Conservation (phyloP, 2,329 filamentous ascomycete genomes). For the Colletotrichum sp. region DNA sequence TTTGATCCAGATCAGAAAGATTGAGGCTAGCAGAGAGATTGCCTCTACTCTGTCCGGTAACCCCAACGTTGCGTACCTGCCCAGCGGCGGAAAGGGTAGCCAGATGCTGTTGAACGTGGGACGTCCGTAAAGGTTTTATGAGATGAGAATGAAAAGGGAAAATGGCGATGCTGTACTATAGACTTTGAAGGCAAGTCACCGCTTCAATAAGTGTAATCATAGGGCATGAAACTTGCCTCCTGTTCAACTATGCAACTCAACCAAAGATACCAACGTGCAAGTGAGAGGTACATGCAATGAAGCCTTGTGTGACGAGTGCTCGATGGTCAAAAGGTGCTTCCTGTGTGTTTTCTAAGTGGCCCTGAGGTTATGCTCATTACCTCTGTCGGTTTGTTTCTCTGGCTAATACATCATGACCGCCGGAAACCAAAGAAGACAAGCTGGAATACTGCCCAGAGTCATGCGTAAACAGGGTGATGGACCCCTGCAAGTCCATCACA, state of each 20-base stretch:
- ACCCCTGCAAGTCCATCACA: too few relatives aligned
- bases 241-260: background rate
- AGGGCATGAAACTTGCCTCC: slow-evolving; percentile 14
- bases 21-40: slow-evolving; percentile 96
- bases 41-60: slow-evolving; percentile 87
- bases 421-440: background rate
- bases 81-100: slow-evolving; percentile 69
- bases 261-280: background rate
- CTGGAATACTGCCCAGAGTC: too few relatives aligned
- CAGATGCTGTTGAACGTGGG: slow-evolving; percentile 59
- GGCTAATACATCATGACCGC: background rate
- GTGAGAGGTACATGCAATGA: background rate
- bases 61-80: slow-evolving; percentile 95
- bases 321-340: background rate
- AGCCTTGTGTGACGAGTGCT: background rate
- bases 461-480: too few relatives aligned
- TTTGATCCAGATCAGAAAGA: slow-evolving; percentile 93
- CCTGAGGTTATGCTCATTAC: background rate
- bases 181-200: slow-evolving; percentile 25
- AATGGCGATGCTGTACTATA: slow-evolving; percentile 19
- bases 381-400: background rate
- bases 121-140: slow-evolving; percentile 33
- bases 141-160: background rate
- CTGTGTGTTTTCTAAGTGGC: background rate
- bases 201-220: slow-evolving; percentile 27